These are phyloP conservation scores for Rubroshorea leprosula DNA, from an alignment of 345 rosid species.

Conservation along the genomic window DNA sequence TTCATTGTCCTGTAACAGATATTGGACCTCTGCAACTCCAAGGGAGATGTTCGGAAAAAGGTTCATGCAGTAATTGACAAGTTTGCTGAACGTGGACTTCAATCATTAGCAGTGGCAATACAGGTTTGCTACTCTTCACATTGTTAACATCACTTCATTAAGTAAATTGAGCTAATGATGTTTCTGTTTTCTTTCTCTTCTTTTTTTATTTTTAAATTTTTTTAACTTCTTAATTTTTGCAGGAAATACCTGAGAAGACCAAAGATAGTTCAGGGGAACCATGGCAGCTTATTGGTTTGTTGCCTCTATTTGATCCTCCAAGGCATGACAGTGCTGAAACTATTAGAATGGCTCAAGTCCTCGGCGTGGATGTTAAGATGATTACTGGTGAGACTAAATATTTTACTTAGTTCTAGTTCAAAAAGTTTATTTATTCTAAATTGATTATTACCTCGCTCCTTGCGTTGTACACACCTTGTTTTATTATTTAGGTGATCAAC, in stretches of 20 bases:
- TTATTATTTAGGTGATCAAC: no score
- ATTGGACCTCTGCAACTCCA: conserved; percentile 57
- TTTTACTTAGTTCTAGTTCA: background rate
- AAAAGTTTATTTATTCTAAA: conserved; percentile 7
- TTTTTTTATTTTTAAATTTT: no score
- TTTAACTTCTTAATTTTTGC: no score
- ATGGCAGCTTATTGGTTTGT: conserved; percentile 75
- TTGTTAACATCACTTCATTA: no score
- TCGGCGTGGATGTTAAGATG: conserved; percentile 92
- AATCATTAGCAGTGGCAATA: conserved; percentile 83
- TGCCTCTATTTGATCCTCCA: conserved; percentile 93
- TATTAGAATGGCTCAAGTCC: conserved; percentile 79
- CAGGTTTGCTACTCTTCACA: conserved; percentile 45
- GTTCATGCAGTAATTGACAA: conserved; percentile 74
- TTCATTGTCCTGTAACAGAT: conserved; percentile 36
- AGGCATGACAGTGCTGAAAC: conserved; percentile 98
- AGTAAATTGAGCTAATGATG: no score
- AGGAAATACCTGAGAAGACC: conserved; percentile 78
- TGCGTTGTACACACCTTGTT: no score
- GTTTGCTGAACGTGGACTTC: conserved; percentile 89
- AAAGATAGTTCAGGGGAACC: conserved; percentile 75
- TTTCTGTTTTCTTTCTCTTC: no score
- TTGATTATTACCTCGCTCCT: conserved; percentile 90
- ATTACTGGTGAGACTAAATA: conserved; percentile 51
- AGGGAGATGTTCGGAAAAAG: conserved; percentile 66